phyloP scores from a whole-genome alignment of 139 green algal species.

The Chlorella sp. region DNA sequence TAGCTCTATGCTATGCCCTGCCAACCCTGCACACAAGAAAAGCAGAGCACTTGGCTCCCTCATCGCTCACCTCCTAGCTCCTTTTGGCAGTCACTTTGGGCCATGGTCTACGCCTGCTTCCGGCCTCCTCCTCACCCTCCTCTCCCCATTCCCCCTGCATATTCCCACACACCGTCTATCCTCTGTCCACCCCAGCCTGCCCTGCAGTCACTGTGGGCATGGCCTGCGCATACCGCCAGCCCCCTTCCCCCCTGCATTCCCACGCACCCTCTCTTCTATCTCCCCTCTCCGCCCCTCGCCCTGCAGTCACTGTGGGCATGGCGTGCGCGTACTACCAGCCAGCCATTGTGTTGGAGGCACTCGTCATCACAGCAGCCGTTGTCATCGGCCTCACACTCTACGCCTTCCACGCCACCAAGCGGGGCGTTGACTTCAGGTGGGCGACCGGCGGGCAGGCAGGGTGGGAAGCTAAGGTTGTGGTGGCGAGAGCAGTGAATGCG shows the following conservation, averaged over 20 bases:
- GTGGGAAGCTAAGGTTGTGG: neutral
- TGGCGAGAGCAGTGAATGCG: neutral
- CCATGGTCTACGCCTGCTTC: neutral
- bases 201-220: neutral
- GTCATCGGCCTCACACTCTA: constrained; percentile 64
- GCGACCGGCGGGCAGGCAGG: too few relatives aligned
- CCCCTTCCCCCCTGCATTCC: neutral
- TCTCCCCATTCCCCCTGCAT: neutral
- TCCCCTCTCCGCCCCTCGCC: neutral
- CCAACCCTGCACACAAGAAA: too few relatives aligned
- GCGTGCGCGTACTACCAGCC: constrained; percentile 59
- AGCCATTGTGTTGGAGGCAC: constrained; percentile 60
- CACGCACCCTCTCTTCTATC: neutral
- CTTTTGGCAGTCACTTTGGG: neutral
- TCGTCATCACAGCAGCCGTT: constrained; percentile 46
- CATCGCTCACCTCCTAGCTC: too few relatives aligned
- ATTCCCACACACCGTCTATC: neutral
- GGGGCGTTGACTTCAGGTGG: constrained; percentile 66
- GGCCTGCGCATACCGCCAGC: neutral
- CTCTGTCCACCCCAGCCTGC: neutral
- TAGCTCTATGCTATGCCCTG: too few relatives aligned
- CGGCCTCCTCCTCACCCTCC: too few relatives aligned
- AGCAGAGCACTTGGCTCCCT: too few relatives aligned
- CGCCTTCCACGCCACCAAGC: constrained; percentile 68
- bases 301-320: constrained; percentile 53